phyloP scores from a whole-genome alignment of 2,329 filamentous ascomycete species.

The Aspergillus uvarum region DNA sequence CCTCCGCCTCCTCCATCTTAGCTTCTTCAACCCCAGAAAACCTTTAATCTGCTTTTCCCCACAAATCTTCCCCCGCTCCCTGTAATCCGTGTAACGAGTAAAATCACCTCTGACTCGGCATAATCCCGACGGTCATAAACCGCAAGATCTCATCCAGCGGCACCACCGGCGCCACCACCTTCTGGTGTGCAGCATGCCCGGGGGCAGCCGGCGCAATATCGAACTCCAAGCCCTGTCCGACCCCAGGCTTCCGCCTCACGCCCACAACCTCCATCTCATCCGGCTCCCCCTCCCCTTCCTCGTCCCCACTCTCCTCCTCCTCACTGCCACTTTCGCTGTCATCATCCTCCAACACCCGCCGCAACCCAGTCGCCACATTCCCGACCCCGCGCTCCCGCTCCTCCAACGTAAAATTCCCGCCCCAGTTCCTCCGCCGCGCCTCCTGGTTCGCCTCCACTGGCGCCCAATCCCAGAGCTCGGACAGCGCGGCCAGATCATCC shows the following conservation, averaged over 20 bases:
- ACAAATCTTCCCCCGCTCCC: not conserved
- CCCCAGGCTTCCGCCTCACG: slow-evolving; percentile 34
- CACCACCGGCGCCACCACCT: slow-evolving; percentile 23
- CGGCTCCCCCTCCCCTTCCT: slow-evolving; percentile 41
- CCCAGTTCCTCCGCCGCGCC: slow-evolving; percentile 50
- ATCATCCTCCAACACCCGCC: slow-evolving; percentile 58
- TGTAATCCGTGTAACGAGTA: no score
- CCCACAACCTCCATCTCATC: slow-evolving; percentile 45
- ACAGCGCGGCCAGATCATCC: slow-evolving; percentile 49
- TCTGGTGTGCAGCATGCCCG: slow-evolving; percentile 13
- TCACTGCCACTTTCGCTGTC: slow-evolving; percentile 42
- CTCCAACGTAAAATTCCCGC: slow-evolving; percentile 69
- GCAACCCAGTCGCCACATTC: slow-evolving; percentile 71
- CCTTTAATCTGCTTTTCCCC: not conserved
- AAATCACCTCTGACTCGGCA: slow-evolving; percentile 27
- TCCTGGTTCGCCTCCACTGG: slow-evolving; percentile 49
- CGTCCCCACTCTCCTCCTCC: slow-evolving; percentile 54
- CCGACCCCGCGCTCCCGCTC: slow-evolving; percentile 67
- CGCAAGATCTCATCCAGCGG: slow-evolving; percentile 50
- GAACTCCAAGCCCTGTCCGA: slow-evolving; percentile 33
- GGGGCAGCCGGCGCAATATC: slow-evolving; percentile 36
- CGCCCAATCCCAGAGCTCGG: slow-evolving; percentile 61
- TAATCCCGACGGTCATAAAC: slow-evolving; percentile 52
- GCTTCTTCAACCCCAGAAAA: slow-evolving; percentile 11
- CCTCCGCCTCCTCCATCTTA: slow-evolving; percentile 11